These are phyloP conservation scores for Aspergillus fijiensis DNA, from an alignment of 2,329 filamentous ascomycete genomes.

Conservation along the genomic window DNA sequence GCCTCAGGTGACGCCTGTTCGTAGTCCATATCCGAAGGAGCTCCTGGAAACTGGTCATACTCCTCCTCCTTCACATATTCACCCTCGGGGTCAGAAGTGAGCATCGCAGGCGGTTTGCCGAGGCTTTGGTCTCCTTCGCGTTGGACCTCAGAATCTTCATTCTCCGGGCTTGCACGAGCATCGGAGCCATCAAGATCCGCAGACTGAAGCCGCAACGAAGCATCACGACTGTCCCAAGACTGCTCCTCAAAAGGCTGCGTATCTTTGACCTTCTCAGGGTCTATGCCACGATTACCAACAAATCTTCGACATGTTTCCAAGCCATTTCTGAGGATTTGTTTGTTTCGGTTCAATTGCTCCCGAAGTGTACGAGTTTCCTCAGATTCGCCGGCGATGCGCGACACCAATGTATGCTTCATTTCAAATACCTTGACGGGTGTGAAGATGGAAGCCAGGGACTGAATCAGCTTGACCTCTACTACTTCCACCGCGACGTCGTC, in stretches of 20 bases:
- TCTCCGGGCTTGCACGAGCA: background rate
- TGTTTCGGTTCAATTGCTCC: slow-evolving; percentile 9
- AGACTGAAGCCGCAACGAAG: too few species aligned
- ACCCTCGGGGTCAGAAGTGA: too few species aligned
- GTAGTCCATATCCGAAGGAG: too few species aligned
- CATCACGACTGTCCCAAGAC: background rate
- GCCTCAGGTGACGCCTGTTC: too few species aligned
- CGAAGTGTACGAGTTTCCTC: slow-evolving; percentile 6
- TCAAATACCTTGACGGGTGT: slow-evolving; percentile 5
- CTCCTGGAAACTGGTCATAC: too few species aligned
- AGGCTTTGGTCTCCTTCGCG: background rate
- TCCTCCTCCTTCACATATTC: too few species aligned
- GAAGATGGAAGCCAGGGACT: slow-evolving; percentile 2
- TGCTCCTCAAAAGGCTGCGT: too few species aligned
- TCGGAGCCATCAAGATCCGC: background rate
- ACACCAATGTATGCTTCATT: slow-evolving; percentile 8
- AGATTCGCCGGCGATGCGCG: slow-evolving; percentile 10
- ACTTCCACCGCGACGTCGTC: slow-evolving; percentile 10
- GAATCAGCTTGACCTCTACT: slow-evolving; percentile 5
- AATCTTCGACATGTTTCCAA: slow-evolving; percentile 7
- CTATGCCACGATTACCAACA: background rate
- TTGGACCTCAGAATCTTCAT: background rate
- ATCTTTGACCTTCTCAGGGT: background rate
- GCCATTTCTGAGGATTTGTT: slow-evolving; percentile 5
- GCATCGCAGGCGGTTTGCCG: background rate